Base-by-base conservation (phyloP, 306 rosid genomes). In the Cucurbita maxima region DNA sequence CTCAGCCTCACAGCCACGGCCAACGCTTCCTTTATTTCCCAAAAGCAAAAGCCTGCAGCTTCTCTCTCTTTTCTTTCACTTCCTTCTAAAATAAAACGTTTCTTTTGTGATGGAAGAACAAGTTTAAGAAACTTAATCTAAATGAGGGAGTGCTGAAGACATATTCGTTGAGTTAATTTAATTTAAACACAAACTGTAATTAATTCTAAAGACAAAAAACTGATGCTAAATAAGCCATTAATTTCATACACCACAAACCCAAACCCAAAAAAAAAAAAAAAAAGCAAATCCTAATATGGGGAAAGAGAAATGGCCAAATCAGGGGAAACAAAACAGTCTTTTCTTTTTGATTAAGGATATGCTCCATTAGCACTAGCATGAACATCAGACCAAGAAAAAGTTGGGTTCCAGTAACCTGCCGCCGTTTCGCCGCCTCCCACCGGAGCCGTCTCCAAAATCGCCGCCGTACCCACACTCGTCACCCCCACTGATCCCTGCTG, bases 391-490 rank as follows among this genome's bases (percentile, higher is more conserved):
- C 97, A 94, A 2, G 92, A 74, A 72, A 81, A 82, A 2, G 89
- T 63, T 58, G 92, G 87, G 79, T 92, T 94, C 98, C 97, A 94
- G 78, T 81, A 87, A 36, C 98, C 95, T 82, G 91, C 37, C 45
- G 45, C 16, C 45, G 45, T 71, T 82, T 88, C 96, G 66, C 80
- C 86, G 6, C 85, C 90, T 4, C 68, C 88, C 10, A 73, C 86
- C 19, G 96, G 79, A 61, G 84, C 77, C 8, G 97, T 75, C 13
- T 45, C 50, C 50, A 45, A 8, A 45, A 45, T 47, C 51, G 51
- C 51, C 10, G 89, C 70, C 12, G 85, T 30, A 5, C 81, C 82
- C 82, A 71, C 73, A 79, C 84, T 88, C 7, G 86, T 79, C 59
- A 79, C 58, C 78, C 80, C 83, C 75, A 82, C 60, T n/a, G 86